Evolutionary conservation across 2,329 filamentous ascomycete genomes (phyloP).

Genomic region (Zymoseptoria brevis): DNA sequence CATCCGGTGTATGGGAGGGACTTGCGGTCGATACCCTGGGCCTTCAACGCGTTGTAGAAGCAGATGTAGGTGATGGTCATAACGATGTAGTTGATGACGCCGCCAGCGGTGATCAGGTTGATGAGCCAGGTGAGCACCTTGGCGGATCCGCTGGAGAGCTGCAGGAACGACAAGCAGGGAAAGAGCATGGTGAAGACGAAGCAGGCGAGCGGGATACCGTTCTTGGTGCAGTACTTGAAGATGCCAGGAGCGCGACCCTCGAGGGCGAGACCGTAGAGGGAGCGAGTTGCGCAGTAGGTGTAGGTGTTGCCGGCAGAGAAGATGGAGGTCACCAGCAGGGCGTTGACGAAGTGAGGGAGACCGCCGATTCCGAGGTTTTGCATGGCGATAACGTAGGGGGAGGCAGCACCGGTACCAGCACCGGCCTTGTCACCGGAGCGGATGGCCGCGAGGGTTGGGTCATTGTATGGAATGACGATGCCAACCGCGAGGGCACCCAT

Average conservation of each 20-base stretch:
- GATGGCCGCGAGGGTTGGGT: constrained; percentile 25
- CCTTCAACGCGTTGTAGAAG: constrained; percentile 48
- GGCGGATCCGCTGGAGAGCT: constrained; percentile 24
- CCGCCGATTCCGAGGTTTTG: constrained; percentile 36
- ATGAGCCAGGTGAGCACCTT: constrained; percentile 37
- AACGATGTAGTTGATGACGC: constrained; percentile 56
- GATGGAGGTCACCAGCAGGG: constrained; percentile 41
- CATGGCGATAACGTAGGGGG: constrained; percentile 37
- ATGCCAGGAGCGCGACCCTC: constrained; percentile 47
- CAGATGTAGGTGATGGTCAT: constrained; percentile 50
- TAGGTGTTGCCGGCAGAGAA: constrained; percentile 49
- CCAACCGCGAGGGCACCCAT: constrained; percentile 39
- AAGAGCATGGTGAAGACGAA: constrained; percentile 40
- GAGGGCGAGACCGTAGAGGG: constrained; percentile 44
- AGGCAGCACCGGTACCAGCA: constrained; percentile 25
- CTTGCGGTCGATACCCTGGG: constrained; percentile 44
- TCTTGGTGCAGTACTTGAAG: constrained; percentile 50
- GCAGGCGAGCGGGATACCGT: constrained; percentile 53
- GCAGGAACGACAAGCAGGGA: constrained; percentile 29
- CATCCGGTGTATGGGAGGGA: constrained; percentile 49
- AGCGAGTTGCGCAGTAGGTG: constrained; percentile 46
- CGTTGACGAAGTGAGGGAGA: constrained; percentile 33
- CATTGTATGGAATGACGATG: constrained; percentile 34
- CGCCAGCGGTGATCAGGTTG: constrained; percentile 47
- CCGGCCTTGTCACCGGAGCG: constrained; percentile 13